Conservation (phyloP, 768 basidiomycete genomes). For the Termitomyces sp. region DNA sequence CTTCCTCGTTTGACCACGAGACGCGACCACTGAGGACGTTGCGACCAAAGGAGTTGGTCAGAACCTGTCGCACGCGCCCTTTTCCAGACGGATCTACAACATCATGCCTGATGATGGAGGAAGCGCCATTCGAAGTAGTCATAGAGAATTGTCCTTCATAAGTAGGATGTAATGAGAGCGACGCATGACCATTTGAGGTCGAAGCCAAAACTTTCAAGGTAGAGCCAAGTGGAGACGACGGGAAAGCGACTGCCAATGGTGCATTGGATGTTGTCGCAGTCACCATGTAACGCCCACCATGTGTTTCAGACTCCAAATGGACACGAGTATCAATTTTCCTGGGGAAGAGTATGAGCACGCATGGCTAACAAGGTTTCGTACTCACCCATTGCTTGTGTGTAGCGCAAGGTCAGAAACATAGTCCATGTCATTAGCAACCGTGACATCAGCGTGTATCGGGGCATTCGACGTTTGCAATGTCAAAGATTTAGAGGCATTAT, state of each 20-base stretch:
- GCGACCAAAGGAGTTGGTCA: not conserved
- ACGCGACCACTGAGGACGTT: conserved; percentile 12
- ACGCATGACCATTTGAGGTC: conserved; percentile 30
- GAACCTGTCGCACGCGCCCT: conserved; percentile 15
- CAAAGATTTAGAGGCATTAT: conserved; percentile 31
- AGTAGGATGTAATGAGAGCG: conserved; percentile 25
- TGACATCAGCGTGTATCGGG: conserved; percentile 32
- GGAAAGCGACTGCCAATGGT: conserved; percentile 24
- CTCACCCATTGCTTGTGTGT: conserved; percentile 39
- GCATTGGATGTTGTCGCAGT: conserved; percentile 28
- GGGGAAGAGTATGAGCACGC: not conserved
- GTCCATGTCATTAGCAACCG: conserved; percentile 24
- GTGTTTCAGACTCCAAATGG: conserved; percentile 24
- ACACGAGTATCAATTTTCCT: conserved; percentile 29
- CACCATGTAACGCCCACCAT: conserved; percentile 29
- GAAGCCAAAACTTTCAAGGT: conserved; percentile 22
- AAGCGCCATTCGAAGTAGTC: conserved; percentile 13
- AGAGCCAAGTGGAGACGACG: conserved; percentile 30
- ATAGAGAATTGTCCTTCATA: conserved; percentile 32
- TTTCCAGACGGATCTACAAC: conserved; percentile 20
- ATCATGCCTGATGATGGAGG: conserved; percentile 1
- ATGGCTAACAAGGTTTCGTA: not conserved
- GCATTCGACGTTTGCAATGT: conserved; percentile 36
- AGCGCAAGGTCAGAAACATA: conserved; percentile 23
- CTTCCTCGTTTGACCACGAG: conserved; percentile 14